Evolutionary conservation across 1,284 basidiomycete genomes (phyloP), one percentile per base, ranked within the genome.

Genomic region (Cryptococcus maquisensis): DNA sequence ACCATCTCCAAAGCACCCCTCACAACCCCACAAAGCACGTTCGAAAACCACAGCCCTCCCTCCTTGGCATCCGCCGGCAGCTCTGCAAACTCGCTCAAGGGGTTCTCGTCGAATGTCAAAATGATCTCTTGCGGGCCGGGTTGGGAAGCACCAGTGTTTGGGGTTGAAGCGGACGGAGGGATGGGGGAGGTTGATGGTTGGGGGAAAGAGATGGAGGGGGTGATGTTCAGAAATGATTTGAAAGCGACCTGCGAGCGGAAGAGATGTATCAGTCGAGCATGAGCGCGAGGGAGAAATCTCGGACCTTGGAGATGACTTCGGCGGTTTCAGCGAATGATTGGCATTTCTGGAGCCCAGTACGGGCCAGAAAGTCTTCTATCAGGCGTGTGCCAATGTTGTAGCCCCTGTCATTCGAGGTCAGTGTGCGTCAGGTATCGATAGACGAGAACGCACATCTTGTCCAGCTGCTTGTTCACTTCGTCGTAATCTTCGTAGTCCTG

Each of bases 1-100:
- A 96, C 96, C 96, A 99, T 99, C 77, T 99, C 96, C 48, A 98
- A 74, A 23, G 93, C 85, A 1, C 96, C 96, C 51, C 94, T 80
- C 46, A 98, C 76, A 1, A 98, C 95, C 3, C 96, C 96, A 62
- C 91, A 95, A 0, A 96, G 78, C 26, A 98, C 86, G 73, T 98
- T 98, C 71, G 89, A 92, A 75, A 94, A 98, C 91, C 92, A 96
- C 35, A 99, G 78, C 0, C 93, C 94, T 10, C 90, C 90, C 69
- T 92, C 88, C 46, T 62, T 79, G 4, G 86, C 94, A 65, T 97
- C 94, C 51, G 91, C 86, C 0, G 96, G 96, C 42, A 99, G 80
- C 71, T 98, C 96, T 37, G 97, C 95, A 72, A 98, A 98, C 67
- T 98, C 96, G 8, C 93, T 86, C 50, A 99, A 74, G 0, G 96